Evolutionary conservation across 2,329 filamentous ascomycete genomes (phyloP), one percentile per base, ranked within the genome.

Genomic region (Fonsecaea multimorphosa): DNA sequence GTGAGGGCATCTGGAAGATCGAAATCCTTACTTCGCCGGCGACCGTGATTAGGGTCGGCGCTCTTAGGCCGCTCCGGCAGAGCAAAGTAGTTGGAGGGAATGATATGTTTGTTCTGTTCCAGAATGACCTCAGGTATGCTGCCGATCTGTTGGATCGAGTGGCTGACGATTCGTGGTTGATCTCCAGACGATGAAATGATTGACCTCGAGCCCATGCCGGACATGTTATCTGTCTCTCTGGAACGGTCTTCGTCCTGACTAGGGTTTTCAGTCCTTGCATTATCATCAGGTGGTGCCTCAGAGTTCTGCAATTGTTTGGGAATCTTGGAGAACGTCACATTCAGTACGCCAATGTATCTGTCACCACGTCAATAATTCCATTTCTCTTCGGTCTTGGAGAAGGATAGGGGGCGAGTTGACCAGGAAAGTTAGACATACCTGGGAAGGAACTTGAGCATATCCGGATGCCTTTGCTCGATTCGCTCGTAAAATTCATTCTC

Each of bases 401-500:
- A n/a, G 3, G 34, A 36, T 6, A 19, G 38, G n/a, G 22, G 24
- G 44, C 27, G 1, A n/a, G 9, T 44, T 1, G 22, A 9, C 11
- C 1, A 34, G 7, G 56, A 58, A 22, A 38, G 14, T 14, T 16
- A 16, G 51, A 60, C 59, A 75, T 75, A 82, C 78, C 93, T 92
- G 70, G 95, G 95, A 70, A 99, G 84, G 76, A 98, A 99, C 49
- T 91, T 88, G 66, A 99, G 82, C 73, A 99, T 84, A 75, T 97
- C 91, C 70, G 93, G 91, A 78, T 99, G 94, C 71, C 92, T 88
- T 74, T 87, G 88, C 81, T 99, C 95, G 73, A 98, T 92, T 61
- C 90, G 95, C 79, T 99, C 95, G 78, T 99, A 99, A 76, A 99
- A 99, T 79, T 97, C 92, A 78, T 99, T 99, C 76, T 99, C 95